Evolutionary conservation across 1,139 yeast genomes (phyloP), one percentile per base, ranked within the genome.

Genomic region (Petasospora rhodanensis): DNA sequence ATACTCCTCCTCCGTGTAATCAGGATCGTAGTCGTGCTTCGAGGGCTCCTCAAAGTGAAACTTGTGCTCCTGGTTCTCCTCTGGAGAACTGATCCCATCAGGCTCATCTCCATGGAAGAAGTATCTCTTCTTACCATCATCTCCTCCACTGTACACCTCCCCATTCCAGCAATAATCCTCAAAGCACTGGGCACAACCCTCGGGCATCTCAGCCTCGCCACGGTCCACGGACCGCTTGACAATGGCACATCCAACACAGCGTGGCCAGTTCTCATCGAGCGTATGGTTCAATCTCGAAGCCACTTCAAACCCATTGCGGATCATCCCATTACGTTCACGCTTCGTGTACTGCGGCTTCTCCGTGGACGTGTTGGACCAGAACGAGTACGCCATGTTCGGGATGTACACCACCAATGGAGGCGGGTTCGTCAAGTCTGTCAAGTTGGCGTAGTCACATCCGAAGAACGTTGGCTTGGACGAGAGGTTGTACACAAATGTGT

Each of bases 181-280:
- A 56, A 86, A 82, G 59, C 97, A 89, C 34, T 62, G 43, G 41
- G 72, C 59, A 67, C 96, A 89, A 54, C 81, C 87, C 2, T 71
- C 77, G 7, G 87, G 71, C 42, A 78, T 79, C 14, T 70, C 65
- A 18, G 68, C 58, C 20, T 81, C 79, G 31, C 69, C 61, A 51
- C 94, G 71, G 62, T 86, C 94, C 54, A 81, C 80, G 35, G 81
- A 76, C 56, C 96, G 76, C 59, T 86, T 80, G 38, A 87, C 68
- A 34, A 87, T 75, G 7, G 96, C 96, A 66, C 97, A 87, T 2
- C 87, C 85, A 33, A 87, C 73, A 66, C 96, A 87, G 6, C 81
- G 72, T 33, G 73, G 68, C 80, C 87, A 87, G 35, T 81, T 80
- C 2, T 65, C 58, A 51, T 83, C 94, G 26, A 79, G 62, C 5